phyloP scores from a whole-genome alignment of 2,329 filamentous ascomycete genomes.

The Didymella pomorum region DNA sequence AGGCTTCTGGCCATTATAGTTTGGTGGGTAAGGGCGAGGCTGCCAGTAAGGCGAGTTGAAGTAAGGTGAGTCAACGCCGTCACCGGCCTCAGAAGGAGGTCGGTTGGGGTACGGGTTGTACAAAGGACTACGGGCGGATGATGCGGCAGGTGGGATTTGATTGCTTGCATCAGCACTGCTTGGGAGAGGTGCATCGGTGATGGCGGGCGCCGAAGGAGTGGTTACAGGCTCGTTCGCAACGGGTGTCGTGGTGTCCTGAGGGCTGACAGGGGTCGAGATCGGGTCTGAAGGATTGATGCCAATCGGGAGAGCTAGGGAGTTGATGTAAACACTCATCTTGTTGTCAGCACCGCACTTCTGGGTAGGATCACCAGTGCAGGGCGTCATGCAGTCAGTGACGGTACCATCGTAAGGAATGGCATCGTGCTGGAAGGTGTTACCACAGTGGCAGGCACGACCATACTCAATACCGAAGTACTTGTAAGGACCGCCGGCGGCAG shows the following conservation, averaged over 20 bases:
- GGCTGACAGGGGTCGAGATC: not conserved
- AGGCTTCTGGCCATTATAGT: not conserved
- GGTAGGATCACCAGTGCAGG: conserved; percentile 3
- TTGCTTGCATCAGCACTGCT: not conserved
- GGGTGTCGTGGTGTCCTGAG: not conserved
- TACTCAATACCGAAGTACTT: conserved; percentile 19
- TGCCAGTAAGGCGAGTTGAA: not conserved
- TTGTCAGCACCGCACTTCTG: conserved; percentile 7
- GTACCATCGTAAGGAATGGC: not conserved
- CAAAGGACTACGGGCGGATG: not conserved
- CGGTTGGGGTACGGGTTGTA: conserved; percentile 11
- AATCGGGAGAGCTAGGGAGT: not conserved
- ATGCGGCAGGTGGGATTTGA: not conserved
- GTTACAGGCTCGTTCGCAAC: not conserved
- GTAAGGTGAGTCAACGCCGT: conserved; percentile 27
- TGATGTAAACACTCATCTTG: conserved; percentile 6
- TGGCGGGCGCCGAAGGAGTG: not conserved
- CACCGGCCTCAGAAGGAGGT: conserved; percentile 20
- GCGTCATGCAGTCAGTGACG: not conserved
- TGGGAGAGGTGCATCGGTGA: not conserved
- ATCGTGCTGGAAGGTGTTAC: conserved; percentile 1
- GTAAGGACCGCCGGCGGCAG: conserved; percentile 5
- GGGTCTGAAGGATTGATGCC: not conserved
- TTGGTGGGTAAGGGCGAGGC: conserved; percentile 3
- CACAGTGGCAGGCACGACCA: conserved; percentile 19